Conservation (phyloP, 1,284 basidiomycete species). For the Cryptococcus maquisensis region DNA sequence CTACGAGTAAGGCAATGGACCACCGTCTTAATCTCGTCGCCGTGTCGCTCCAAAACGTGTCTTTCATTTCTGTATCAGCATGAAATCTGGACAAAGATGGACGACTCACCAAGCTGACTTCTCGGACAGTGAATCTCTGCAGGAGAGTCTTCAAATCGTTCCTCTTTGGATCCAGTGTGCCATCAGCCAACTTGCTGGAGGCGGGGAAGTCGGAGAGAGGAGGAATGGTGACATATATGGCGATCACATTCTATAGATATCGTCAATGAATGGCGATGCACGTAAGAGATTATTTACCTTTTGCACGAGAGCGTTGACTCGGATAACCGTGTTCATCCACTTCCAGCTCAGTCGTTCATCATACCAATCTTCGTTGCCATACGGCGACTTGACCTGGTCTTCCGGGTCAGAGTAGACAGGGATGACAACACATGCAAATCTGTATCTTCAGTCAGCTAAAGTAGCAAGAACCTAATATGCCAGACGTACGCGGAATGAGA, state of each 20-base stretch:
- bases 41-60: conserved; percentile 42
- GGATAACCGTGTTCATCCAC: conserved; percentile 94
- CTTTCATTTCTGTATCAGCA: conserved; percentile 7
- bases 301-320: conserved; percentile 94
- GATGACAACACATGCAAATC: conserved; percentile 82
- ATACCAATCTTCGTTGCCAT: conserved; percentile 50
- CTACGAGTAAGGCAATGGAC: too few species aligned
- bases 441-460: conserved; percentile 37
- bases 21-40: conserved; percentile 28
- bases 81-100: neutral
- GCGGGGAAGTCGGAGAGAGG: conserved; percentile 57
- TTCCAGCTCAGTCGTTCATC: conserved; percentile 82
- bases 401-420: conserved; percentile 80
- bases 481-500: conserved; percentile 81
- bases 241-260: conserved; percentile 67
- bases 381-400: conserved; percentile 60
- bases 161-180: conserved; percentile 51
- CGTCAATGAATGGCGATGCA: neutral
- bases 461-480: neutral
- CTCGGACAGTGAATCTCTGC: conserved; percentile 69
- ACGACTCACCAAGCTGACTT: conserved; percentile 63
- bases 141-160: conserved; percentile 62
- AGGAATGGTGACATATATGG: conserved; percentile 89
- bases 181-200: conserved; percentile 36
- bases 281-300: conserved; percentile 59